phyloP scores from a whole-genome alignment of 1,284 basidiomycete genomes.

The Chondrostereum purpureum region DNA sequence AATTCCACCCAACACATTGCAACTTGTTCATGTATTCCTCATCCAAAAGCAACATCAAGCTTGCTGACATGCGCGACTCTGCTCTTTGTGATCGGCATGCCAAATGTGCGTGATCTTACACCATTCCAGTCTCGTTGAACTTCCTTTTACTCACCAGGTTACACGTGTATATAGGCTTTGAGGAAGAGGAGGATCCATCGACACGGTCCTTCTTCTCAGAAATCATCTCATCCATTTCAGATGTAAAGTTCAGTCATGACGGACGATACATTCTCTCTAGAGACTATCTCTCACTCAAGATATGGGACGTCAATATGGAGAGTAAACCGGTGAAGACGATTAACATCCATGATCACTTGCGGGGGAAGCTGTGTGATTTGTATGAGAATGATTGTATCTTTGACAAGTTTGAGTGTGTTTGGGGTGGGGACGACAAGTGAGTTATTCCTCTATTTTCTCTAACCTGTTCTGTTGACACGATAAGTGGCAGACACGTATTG shows the following conservation, averaged over 20 bases:
- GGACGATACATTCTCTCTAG: constrained; percentile 95
- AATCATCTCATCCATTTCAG: constrained; percentile 99
- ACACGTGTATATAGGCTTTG: constrained; percentile 62
- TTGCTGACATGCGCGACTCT: constrained; percentile 99
- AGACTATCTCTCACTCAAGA: constrained; percentile 97
- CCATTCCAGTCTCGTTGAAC: constrained; percentile 9
- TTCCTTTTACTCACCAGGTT: neutral
- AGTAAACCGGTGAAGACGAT: constrained; percentile 95
- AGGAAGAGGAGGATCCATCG: constrained; percentile 97
- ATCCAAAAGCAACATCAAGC: constrained; percentile 99
- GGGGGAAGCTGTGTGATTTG: constrained; percentile 95
- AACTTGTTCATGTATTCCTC: constrained; percentile 99
- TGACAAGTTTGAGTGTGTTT: constrained; percentile 98
- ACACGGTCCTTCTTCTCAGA: constrained; percentile 99
- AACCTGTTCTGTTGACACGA: constrained; percentile 8
- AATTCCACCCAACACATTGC: constrained; percentile 97
- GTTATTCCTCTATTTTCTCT: constrained; percentile 29
- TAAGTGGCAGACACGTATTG: constrained; percentile 68
- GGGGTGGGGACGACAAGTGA: constrained; percentile 92
- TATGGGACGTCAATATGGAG: constrained; percentile 99
- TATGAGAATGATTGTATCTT: constrained; percentile 99
- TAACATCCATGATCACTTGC: constrained; percentile 96
- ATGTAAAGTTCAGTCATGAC: constrained; percentile 98
- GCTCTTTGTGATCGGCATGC: constrained; percentile 95
- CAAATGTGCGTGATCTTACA: constrained; percentile 66